These are phyloP conservation scores for Quercus lobata DNA, from an alignment of 331 rosid genomes.

Conservation along the genomic window DNA sequence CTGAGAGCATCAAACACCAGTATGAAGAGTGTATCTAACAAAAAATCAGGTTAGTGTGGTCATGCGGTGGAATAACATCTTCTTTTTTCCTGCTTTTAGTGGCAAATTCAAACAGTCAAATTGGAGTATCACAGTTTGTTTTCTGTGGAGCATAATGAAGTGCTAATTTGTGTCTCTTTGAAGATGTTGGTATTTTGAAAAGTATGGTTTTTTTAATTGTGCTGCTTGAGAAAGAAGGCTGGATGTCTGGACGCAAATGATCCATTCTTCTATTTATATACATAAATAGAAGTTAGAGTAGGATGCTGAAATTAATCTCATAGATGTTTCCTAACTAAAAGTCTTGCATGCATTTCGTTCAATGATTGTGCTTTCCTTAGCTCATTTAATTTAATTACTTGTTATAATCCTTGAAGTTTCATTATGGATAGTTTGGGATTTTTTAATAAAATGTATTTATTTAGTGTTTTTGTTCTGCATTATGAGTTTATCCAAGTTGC, in stretches of 20 bases:
- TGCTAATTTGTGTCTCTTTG: neutral
- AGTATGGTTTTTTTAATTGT: neutral
- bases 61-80: neutral
- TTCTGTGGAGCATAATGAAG: slow-evolving; percentile 11
- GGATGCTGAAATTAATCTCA: neutral
- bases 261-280: neutral
- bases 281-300: neutral
- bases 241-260: neutral
- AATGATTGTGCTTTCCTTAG: neutral
- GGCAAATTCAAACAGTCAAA: slow-evolving; percentile 6
- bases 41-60: slow-evolving; percentile 51
- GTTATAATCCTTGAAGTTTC: neutral
- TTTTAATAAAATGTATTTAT: neutral
- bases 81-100: slow-evolving; percentile 1
- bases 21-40: slow-evolving; percentile 30
- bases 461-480: neutral
- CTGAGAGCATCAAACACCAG: slow-evolving; percentile 51
- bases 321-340: neutral
- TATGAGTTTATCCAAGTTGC: neutral
- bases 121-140: slow-evolving; percentile 10
- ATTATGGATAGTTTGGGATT: neutral
- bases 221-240: neutral
- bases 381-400: neutral
- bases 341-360: neutral
- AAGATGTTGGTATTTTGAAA: neutral